Conservation (phyloP, 371 early-diverging fungal genomes). For the Batkoa obscura region DNA sequence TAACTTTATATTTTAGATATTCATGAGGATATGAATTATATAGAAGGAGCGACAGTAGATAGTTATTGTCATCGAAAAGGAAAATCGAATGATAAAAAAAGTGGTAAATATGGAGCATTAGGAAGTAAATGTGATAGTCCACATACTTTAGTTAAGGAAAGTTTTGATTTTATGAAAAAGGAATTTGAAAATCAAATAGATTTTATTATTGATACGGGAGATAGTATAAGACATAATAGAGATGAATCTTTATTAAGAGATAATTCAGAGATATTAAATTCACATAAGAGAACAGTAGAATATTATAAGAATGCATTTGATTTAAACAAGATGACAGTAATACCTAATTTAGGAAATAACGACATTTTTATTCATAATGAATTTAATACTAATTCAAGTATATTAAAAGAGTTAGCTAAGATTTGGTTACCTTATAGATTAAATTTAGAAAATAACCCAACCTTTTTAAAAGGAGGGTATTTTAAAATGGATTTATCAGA, state of each 20-base stretch:
- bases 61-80: slow-evolving; percentile 1
- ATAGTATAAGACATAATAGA: slow-evolving; percentile 21
- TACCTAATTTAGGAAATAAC: slow-evolving; percentile 26
- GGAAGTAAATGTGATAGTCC: slow-evolving; percentile 1
- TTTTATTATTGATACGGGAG: slow-evolving; percentile 28
- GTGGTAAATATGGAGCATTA: background rate
- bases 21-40: background rate
- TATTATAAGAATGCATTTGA: slow-evolving; percentile 15
- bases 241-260: slow-evolving; percentile 14
- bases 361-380: slow-evolving; percentile 16
- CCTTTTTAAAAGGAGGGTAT: slow-evolving; percentile 7
- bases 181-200: slow-evolving; percentile 12
- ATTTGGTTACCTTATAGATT: slow-evolving; percentile 3
- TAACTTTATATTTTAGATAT: background rate
- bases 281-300: slow-evolving; percentile 13
- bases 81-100: background rate
- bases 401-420: background rate
- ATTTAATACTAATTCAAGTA: background rate
- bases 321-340: slow-evolving; percentile 11
- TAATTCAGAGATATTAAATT: slow-evolving; percentile 11
- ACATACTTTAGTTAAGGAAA: background rate
- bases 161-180: background rate
- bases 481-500: slow-evolving; percentile 4
- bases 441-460: background rate
- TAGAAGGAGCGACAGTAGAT: background rate